A percentile compares a stretch with the other conserved stretches of the same genome.
phyloP scores from a whole-genome alignment of 345 rosid species.

The Arabis hirsuta region DNA sequence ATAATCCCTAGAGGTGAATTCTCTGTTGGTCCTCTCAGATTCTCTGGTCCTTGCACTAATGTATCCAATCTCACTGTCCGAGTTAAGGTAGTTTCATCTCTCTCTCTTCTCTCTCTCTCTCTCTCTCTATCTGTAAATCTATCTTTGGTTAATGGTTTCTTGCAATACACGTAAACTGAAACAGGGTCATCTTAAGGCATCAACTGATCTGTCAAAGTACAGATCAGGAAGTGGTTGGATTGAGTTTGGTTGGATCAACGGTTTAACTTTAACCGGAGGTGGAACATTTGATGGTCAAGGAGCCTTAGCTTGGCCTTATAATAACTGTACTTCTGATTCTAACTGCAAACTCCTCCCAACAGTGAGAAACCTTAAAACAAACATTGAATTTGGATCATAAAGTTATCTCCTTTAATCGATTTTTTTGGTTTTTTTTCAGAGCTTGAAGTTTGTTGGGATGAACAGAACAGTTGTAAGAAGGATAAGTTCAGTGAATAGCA shows the following conservation, averaged over 20 bases:
- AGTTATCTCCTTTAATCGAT: not conserved
- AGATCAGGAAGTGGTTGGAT: constrained; percentile 53
- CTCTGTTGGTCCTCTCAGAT: constrained; percentile 25
- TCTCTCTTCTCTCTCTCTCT: not conserved
- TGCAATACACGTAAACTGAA: constrained; percentile 37
- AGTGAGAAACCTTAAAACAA: constrained; percentile 51
- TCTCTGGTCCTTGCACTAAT: constrained; percentile 62
- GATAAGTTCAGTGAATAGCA: constrained; percentile 64
- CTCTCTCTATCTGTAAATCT: not conserved
- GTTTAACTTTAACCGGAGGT: constrained; percentile 51
- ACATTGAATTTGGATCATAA: constrained; percentile 10
- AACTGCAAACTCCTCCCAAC: constrained; percentile 49
- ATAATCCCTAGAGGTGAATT: constrained; percentile 54
- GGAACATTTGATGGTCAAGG: constrained; percentile 77
- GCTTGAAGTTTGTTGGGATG: constrained; percentile 59
- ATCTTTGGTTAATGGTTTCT: constrained; percentile 25
- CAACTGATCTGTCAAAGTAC: constrained; percentile 38
- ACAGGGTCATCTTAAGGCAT: constrained; percentile 55
- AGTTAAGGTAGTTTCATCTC: constrained; percentile 33
- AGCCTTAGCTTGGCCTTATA: constrained; percentile 47
- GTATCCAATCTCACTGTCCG: constrained; percentile 36
- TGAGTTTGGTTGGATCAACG: constrained; percentile 43
- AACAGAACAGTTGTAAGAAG: constrained; percentile 50
- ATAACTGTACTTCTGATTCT: constrained; percentile 36
- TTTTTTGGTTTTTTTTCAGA: constrained; percentile 42